Conservation (phyloP, 257 asterid species). For the Nicotiana attenuata region DNA sequence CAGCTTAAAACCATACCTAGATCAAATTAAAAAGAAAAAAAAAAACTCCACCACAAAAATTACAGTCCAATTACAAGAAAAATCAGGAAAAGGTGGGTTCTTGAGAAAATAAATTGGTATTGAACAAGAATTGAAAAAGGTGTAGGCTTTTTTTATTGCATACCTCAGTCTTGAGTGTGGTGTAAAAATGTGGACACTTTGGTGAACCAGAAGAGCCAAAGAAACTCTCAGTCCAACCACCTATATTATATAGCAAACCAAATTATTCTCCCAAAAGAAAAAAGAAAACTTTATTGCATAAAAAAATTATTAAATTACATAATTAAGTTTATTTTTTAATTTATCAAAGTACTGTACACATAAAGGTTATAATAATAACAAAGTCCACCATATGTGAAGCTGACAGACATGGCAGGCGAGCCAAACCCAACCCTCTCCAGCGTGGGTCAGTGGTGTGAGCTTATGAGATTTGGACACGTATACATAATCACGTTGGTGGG, state of each 20-base stretch:
- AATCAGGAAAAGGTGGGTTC: background rate
- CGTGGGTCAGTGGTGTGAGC: conserved; percentile 6
- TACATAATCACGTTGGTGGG: background rate
- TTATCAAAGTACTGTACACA: conserved; percentile 13
- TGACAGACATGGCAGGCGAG: conserved; percentile 29
- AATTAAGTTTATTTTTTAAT: background rate
- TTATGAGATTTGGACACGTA: background rate
- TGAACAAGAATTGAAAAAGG: conserved; percentile 11
- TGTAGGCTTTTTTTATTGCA: conserved; percentile 23
- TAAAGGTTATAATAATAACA: conserved; percentile 27
- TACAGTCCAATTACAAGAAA: background rate
- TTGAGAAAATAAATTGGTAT: background rate
- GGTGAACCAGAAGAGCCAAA: conserved; percentile 46
- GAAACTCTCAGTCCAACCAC: conserved; percentile 29
- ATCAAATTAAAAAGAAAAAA: background rate
- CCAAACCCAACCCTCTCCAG: conserved; percentile 29
- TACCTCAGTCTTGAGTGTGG: conserved; percentile 23
- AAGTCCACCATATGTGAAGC: conserved; percentile 33
- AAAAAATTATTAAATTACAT: background rate
- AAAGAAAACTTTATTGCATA: conserved; percentile 18
- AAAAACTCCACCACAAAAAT: background rate
- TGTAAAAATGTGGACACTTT: conserved; percentile 16
- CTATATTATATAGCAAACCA: conserved; percentile 25
- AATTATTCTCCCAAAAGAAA: conserved; percentile 10
- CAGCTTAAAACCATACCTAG: background rate